phyloP scores from a whole-genome alignment of 306 rosid genomes.

The Delonix regia region DNA sequence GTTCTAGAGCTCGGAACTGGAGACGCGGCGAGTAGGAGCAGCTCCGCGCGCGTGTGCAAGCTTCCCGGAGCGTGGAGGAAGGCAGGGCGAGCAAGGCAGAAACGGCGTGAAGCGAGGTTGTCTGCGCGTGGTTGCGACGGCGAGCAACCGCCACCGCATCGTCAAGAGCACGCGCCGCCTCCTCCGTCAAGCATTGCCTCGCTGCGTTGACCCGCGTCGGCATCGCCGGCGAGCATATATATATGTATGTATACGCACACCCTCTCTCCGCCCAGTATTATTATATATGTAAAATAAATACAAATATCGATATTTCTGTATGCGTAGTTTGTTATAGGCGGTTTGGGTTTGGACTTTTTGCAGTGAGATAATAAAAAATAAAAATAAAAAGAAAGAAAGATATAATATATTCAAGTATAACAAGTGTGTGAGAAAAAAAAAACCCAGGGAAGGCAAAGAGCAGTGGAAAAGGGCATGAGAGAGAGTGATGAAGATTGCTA shows the following conservation, averaged over 20 bases:
- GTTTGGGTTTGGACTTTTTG: conserved; percentile 35
- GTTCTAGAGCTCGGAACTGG: conserved; percentile 79
- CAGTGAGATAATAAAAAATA: conserved; percentile 15
- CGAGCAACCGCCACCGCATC: conserved; percentile 86
- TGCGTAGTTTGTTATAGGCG: neutral
- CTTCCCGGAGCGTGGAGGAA: conserved; percentile 72
- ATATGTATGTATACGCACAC: neutral
- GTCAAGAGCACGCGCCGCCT: conserved; percentile 80
- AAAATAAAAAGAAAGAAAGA: neutral
- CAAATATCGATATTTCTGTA: neutral
- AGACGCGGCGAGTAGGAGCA: conserved; percentile 64
- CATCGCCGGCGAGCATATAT: conserved; percentile 91
- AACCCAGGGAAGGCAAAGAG: neutral
- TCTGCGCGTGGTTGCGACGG: conserved; percentile 76
- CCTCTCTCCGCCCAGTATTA: neutral
- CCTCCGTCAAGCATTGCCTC: conserved; percentile 87
- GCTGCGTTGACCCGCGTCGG: conserved; percentile 92
- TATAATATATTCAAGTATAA: conserved; percentile 34
- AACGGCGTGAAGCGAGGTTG: conserved; percentile 82
- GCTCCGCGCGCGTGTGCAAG: conserved; percentile 70
- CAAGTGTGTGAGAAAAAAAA: too few relatives aligned
- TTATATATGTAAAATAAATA: neutral
- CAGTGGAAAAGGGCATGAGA: conserved; percentile 8
- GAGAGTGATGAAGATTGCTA: neutral
- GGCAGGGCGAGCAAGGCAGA: conserved; percentile 74